Evolutionary conservation across 2,329 filamentous ascomycete genomes (phyloP), one percentile per base, ranked within the genome.

Genomic region (Verticillium longisporum): DNA sequence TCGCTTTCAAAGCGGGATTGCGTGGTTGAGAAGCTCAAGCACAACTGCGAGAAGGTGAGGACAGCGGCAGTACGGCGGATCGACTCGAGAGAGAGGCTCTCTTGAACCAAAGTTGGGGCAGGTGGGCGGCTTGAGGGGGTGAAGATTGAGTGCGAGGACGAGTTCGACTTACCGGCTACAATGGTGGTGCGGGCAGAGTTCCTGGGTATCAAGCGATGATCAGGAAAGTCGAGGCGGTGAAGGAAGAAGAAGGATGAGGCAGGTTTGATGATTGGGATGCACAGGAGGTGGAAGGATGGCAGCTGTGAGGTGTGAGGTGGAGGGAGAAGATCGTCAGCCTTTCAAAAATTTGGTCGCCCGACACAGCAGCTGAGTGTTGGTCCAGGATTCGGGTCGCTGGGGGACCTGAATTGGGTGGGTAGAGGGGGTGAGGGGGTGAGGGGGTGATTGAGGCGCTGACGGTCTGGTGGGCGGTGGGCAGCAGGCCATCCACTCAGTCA

Each of bases 291-390:
- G 62, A 60, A 60, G 63, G 60, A 55, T 60, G 63, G 58, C 60
- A 62, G 54, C 59, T 58, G 63, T 60, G 64, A 61, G 57, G 64
- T 58, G 60, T 57, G 62, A 64, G 57, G 57, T 61, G 57, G 61
- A 64, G 62, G 63, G 59, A 65, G 64, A 63, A 59, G 64, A 65
- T 64, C 63, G 64, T 65, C 64, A 66, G 64, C 64, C 64, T 64
- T 66, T 64, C 62, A 64, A 65, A 66, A 64, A 57, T 64, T 66
- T 66, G 64, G 64, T 62, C 55, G 61, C 63, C 59, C 60, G 62
- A 61, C 62, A 61, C 60, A 31, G 54, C 18, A 50, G 41, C 41
- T 50, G 41, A 18, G 41, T 18, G 41, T 50, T 50, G 41, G 41
- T 50, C 41, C 11, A 50, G 41, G 41, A 50, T 50, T 50, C 41